Conservation (phyloP, 768 basidiomycete species). For the Macrolepiota dolichaula region DNA sequence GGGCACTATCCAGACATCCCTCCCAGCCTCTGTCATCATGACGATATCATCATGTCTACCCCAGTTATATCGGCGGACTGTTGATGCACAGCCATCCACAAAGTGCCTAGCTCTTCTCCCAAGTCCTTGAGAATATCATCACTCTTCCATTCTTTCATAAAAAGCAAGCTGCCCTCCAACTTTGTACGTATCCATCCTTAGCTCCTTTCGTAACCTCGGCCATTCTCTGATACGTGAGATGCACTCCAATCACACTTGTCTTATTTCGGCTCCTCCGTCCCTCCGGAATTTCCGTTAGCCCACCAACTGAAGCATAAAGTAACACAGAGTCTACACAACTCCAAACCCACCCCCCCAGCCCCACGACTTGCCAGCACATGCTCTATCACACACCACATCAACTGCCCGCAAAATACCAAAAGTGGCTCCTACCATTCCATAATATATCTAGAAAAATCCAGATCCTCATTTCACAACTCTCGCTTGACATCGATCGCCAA, state of each 20-base stretch:
- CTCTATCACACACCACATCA: too few species aligned
- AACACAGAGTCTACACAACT: background rate
- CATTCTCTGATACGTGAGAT: conserved; percentile 8
- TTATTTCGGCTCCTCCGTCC: background rate
- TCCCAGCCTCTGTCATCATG: background rate
- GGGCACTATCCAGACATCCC: background rate
- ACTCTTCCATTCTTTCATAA: background rate
- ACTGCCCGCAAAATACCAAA: background rate
- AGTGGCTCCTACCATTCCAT: background rate
- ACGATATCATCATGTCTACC: background rate
- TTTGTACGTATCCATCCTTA: conserved; percentile 7
- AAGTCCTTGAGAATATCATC: background rate
- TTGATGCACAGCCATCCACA: background rate
- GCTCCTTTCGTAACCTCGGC: conserved; percentile 6
- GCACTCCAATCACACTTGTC: background rate
- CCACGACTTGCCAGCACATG: too few species aligned
- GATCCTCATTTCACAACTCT: background rate
- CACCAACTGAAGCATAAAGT: background rate
- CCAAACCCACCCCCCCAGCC: background rate
- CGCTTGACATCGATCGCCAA: background rate
- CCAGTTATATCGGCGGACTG: background rate
- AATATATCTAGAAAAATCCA: background rate
- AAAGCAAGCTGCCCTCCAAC: background rate
- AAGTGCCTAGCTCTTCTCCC: background rate
- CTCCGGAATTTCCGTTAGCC: background rate